Evolutionary conservation across 345 rosid genomes (phyloP).

Genomic region (Tarenaya hassleriana): DNA sequence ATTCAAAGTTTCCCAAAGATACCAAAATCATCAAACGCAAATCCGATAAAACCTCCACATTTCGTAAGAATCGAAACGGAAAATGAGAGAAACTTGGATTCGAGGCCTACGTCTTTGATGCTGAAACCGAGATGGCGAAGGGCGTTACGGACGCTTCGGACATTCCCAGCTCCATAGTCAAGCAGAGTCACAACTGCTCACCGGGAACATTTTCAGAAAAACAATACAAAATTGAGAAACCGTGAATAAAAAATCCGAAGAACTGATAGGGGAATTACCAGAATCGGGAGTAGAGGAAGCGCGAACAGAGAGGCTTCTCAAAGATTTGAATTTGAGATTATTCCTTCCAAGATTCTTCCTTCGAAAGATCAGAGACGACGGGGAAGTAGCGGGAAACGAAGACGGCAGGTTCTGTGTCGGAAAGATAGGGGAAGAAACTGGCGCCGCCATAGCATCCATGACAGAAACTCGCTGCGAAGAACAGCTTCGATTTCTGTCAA

Average conservation of each 20-base stretch:
- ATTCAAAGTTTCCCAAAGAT: constrained; percentile 9
- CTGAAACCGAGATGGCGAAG: constrained; percentile 68
- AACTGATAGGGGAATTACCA: constrained; percentile 32
- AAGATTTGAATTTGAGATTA: constrained; percentile 37
- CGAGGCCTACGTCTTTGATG: constrained; percentile 55
- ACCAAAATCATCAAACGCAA: not conserved
- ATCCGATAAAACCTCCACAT: constrained; percentile 1
- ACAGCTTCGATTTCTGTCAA: not conserved
- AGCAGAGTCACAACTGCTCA: constrained; percentile 68
- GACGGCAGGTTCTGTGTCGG: constrained; percentile 6
- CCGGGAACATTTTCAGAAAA: constrained; percentile 12
- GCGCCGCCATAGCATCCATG: constrained; percentile 31
- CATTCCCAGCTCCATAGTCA: constrained; percentile 96
- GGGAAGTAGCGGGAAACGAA: constrained; percentile 18
- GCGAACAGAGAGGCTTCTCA: constrained; percentile 40
- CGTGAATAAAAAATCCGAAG: not conserved
- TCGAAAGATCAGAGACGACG: constrained; percentile 27
- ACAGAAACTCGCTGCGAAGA: not conserved
- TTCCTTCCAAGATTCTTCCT: constrained; percentile 18
- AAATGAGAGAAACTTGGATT: not conserved
- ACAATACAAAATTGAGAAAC: not conserved
- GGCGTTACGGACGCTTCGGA: constrained; percentile 79
- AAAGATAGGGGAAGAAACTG: constrained; percentile 18
- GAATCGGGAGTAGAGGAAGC: constrained; percentile 54
- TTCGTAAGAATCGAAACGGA: not conserved